Base-by-base conservation (phyloP, 345 rosid genomes). In the Microthlaspi erraticum region DNA sequence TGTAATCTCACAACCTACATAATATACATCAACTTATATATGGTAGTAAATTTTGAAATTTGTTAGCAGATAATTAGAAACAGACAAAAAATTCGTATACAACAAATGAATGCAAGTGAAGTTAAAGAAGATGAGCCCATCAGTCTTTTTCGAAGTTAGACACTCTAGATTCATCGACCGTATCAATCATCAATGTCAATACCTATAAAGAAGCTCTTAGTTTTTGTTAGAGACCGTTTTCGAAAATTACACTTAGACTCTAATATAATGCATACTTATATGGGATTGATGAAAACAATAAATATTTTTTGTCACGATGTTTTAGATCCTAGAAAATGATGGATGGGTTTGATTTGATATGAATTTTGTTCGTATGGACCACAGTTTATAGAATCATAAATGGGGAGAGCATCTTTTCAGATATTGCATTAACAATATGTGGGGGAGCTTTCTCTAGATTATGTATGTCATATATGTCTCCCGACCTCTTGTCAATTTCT, bases 371-470 rank as follows among this genome's bases (percentile, higher is more conserved):
- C 10, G 45, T 12, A 13, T n/a, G 76, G 70, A 72, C 76, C 70
- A 72, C 57, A 23, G 19, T 54, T 31, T 52, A 16, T 46, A 39
- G 13, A 33, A 33, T 34, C 11, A 53, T 34, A 6, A 32, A 63
- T 44, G 64, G 8, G 8, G 64, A 36, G 45, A 72, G 70, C 49
- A 72, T 72, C 76, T 72, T 72, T 64, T 72, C 70, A 72, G 70
- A 72, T 45, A 55, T 26, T 33, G 70, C 56, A 62, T 62, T 53
- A 62, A 62, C 69, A 46, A 72, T 60, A 29, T 60, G 52, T 60
- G 68, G 70, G 45, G 37, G 46, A 54, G 39, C 53, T 63, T 71
- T 72, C 64, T 31, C 37, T 44, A 63, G 10, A 62, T 71, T 50
- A 8, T 34, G 2, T 23, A 3, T 61, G 76, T 43, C 57, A 72